These are phyloP conservation scores for Leccinum longicurvipes DNA, from an alignment of 768 basidiomycete genomes.

Conservation along the genomic window DNA sequence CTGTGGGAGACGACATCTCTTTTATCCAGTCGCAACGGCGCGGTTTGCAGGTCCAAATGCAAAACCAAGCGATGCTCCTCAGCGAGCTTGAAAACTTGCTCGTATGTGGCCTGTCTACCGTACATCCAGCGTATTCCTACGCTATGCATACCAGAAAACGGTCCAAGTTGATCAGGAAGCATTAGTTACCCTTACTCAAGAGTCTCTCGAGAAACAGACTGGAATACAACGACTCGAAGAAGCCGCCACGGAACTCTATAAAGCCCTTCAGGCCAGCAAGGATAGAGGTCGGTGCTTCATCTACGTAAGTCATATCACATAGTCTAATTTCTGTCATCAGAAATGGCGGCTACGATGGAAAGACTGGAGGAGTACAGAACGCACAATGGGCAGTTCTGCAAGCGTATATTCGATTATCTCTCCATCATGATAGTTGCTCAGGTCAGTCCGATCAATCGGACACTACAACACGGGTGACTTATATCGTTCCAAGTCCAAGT, in stretches of 20 bases:
- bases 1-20: slow-evolving; percentile 90
- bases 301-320: neutral
- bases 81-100: slow-evolving; percentile 85
- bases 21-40: slow-evolving; percentile 96
- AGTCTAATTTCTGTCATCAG: slow-evolving; percentile 35
- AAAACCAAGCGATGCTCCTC: slow-evolving; percentile 86
- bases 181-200: slow-evolving; percentile 77
- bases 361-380: slow-evolving; percentile 87
- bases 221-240: slow-evolving; percentile 79
- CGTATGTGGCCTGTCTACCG: slow-evolving; percentile 39
- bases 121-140: neutral
- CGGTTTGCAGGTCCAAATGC: slow-evolving; percentile 95
- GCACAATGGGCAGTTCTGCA: slow-evolving; percentile 90
- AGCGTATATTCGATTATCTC: slow-evolving; percentile 84
- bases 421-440: slow-evolving; percentile 90
- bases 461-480: neutral
- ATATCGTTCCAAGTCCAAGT: slow-evolving; percentile 49
- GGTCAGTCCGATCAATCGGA: slow-evolving; percentile 41
- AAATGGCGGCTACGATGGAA: slow-evolving; percentile 98
- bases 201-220: slow-evolving; percentile 75
- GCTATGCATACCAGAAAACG: slow-evolving; percentile 60
- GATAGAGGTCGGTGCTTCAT: slow-evolving; percentile 63
- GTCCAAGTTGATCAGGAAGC: slow-evolving; percentile 86
- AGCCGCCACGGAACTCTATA: slow-evolving; percentile 88
- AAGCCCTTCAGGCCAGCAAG: slow-evolving; percentile 84